Base-by-base conservation (phyloP, 2,329 filamentous ascomycete species). In the Fusarium devonianum region DNA sequence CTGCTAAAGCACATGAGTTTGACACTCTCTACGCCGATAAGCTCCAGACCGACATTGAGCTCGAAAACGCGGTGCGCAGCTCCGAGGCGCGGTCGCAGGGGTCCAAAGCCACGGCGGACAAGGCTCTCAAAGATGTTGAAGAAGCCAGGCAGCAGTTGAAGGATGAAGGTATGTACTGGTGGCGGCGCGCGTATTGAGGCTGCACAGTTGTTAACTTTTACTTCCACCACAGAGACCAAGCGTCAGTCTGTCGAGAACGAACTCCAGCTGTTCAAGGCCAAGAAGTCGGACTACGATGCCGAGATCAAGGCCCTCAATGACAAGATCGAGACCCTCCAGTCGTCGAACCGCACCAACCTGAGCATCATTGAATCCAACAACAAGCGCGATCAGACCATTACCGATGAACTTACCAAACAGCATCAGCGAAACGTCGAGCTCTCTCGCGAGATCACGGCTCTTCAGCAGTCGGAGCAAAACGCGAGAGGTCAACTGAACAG, bases 341-440 rank as follows among this genome's bases (percentile, higher is more conserved):
- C 90, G 0, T 94, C 93, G 6, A 97, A 96, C 68, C 88, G 94
- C 54, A 93, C 97, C 58, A 93, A 92, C 11, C 75, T 97, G 4
- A 87, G 89, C 30, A 85, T 97, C 23, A 86, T 97, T 54, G 93
- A 97, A 67, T 88, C 90, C 13, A 97, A 97, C 73, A 90, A 89
- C 44, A 85, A 85, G 8, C 89, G 92, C 26, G 91, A 97, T 68
- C 90, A 96, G 61, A 86, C 86, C 52, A 81, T 99, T 3, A 86
- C 90, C 4, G 87, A 92, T 49, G 94, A 99, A 65, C 82, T 99
- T 14, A 87, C 92, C 29, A 84, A 88, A 40, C 91, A 96, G 65
- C 93, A 97, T 67, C 86, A 93, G 66, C 96, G 95, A 70, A 90
- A 89, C 32, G 78, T 96, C 41, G 86, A 91, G 57, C 81, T 97